These are phyloP conservation scores for Boletellus ananas DNA, from an alignment of 768 basidiomycete genomes.

Conservation along the genomic window DNA sequence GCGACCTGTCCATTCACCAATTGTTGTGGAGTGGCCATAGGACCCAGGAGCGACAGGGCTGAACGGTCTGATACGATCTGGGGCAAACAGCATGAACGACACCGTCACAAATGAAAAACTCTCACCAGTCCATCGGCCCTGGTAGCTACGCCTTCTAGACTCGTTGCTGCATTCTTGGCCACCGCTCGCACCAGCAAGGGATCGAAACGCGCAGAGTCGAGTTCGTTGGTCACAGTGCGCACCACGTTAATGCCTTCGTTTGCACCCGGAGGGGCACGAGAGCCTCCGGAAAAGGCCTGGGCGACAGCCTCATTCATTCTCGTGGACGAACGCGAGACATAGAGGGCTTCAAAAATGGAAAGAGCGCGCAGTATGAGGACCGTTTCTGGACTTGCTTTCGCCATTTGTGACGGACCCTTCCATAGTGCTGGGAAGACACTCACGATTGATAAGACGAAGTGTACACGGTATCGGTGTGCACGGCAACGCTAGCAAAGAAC, in stretches of 20 bases:
- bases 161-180: slow-evolving; percentile 65
- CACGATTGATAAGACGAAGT: slow-evolving; percentile 81
- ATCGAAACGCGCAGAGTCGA: slow-evolving; percentile 52
- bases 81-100: background rate
- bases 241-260: slow-evolving; percentile 76
- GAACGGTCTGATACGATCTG: slow-evolving; percentile 72
- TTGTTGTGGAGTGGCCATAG: slow-evolving; percentile 76
- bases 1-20: slow-evolving; percentile 72
- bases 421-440: slow-evolving; percentile 6
- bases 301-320: slow-evolving; percentile 80
- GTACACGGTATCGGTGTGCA: slow-evolving; percentile 94
- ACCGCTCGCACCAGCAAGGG: slow-evolving; percentile 79
- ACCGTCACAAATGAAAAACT: background rate
- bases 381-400: slow-evolving; percentile 74
- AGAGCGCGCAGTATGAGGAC: slow-evolving; percentile 82
- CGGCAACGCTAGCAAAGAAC: slow-evolving; percentile 92
- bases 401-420: slow-evolving; percentile 2
- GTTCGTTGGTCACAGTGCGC: slow-evolving; percentile 79
- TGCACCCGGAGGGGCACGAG: slow-evolving; percentile 65
- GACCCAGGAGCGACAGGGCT: slow-evolving; percentile 70
- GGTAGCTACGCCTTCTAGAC: slow-evolving; percentile 64
- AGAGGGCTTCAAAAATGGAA: slow-evolving; percentile 81
- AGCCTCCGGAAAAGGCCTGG: slow-evolving; percentile 70
- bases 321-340: slow-evolving; percentile 78
- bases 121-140: slow-evolving; percentile 70